Percentiles rank a stretch among this genome's conserved stretches.
phyloP scores from a whole-genome alignment of 306 rosid species.

The Sesbania bispinosa region DNA sequence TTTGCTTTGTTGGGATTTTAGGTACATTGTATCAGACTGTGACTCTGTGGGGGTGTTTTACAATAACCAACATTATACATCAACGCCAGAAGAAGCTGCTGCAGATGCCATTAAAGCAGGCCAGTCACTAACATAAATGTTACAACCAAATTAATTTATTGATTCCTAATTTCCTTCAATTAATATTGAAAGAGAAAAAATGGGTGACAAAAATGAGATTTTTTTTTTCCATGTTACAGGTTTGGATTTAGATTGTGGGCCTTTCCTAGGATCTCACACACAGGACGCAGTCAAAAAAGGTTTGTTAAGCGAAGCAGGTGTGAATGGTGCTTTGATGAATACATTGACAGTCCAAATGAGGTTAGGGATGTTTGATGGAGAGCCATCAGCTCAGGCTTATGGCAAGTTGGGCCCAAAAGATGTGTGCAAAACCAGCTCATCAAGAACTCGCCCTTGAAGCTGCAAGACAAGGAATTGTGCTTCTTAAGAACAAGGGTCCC shows the following conservation, averaged over 20 bases:
- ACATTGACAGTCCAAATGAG: constrained; percentile 82
- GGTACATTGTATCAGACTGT: constrained; percentile 94
- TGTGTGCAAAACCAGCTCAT: constrained; percentile 69
- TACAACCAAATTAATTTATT: neutral
- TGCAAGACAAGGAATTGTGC: constrained; percentile 79
- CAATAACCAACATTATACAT: constrained; percentile 64
- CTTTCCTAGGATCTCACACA: constrained; percentile 69
- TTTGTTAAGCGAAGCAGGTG: constrained; percentile 47
- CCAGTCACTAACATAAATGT: neutral
- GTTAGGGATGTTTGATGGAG: constrained; percentile 89
- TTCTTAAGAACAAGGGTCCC: constrained; percentile 65
- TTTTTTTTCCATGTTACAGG: constrained; percentile 33
- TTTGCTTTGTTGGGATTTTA: constrained; percentile 15
- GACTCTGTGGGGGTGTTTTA: constrained; percentile 84
- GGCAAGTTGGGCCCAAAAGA: constrained; percentile 71
- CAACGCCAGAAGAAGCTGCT: constrained; percentile 87
- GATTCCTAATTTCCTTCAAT: too few species aligned
- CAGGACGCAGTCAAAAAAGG: constrained; percentile 71
- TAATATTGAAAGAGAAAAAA: neutral
- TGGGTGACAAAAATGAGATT: neutral
- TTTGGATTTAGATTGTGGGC: constrained; percentile 89
- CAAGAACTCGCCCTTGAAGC: constrained; percentile 77
- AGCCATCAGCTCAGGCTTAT: constrained; percentile 47
- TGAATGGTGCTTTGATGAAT: constrained; percentile 57
- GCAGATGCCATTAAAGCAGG: constrained; percentile 97